phyloP scores from a whole-genome alignment of 2,329 filamentous ascomycete species.

The Claviceps sp. region DNA sequence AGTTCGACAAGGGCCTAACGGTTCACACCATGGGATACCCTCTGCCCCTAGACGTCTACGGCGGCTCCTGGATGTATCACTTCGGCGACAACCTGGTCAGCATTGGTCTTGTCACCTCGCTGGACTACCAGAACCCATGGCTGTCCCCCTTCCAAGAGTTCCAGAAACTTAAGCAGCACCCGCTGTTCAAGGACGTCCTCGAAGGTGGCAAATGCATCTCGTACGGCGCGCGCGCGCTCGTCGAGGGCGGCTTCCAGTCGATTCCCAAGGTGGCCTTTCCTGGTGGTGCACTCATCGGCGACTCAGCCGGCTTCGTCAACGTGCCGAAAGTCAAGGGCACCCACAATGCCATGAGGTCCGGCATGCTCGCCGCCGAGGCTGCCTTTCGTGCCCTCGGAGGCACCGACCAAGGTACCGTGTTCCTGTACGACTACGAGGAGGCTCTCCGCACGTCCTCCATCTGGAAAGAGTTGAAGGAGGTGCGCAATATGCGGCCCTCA shows the following conservation, averaged over 20 bases:
- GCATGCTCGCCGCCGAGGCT: conserved; percentile 90
- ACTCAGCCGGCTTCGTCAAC: conserved; percentile 93
- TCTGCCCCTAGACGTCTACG: conserved; percentile 76
- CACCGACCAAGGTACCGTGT: conserved; percentile 55
- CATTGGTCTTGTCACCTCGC: conserved; percentile 77
- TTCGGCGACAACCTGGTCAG: conserved; percentile 95
- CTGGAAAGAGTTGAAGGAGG: conserved; percentile 88
- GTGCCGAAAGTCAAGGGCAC: conserved; percentile 98
- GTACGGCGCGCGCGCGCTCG: conserved; percentile 81
- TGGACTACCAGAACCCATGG: conserved; percentile 97
- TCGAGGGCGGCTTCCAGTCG: conserved; percentile 93
- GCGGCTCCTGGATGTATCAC: conserved; percentile 98
- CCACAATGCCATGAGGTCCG: conserved; percentile 94
- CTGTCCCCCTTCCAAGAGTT: conserved; percentile 91
- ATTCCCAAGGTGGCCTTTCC: conserved; percentile 96
- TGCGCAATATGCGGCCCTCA: conserved; percentile 93
- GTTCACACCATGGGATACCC: conserved; percentile 91
- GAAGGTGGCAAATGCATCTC: conserved; percentile 96
- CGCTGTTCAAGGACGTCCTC: conserved; percentile 74
- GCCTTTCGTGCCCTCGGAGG: conserved; percentile 61
- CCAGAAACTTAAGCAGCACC: conserved; percentile 96
- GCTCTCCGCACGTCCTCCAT: conserved; percentile 73
- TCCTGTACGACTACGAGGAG: conserved; percentile 91
- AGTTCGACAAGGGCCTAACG: conserved; percentile 77
- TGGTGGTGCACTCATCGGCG: conserved; percentile 86